Conservation (phyloP, 176 grass and related monocot species). For the Aegilops bicornis region DNA sequence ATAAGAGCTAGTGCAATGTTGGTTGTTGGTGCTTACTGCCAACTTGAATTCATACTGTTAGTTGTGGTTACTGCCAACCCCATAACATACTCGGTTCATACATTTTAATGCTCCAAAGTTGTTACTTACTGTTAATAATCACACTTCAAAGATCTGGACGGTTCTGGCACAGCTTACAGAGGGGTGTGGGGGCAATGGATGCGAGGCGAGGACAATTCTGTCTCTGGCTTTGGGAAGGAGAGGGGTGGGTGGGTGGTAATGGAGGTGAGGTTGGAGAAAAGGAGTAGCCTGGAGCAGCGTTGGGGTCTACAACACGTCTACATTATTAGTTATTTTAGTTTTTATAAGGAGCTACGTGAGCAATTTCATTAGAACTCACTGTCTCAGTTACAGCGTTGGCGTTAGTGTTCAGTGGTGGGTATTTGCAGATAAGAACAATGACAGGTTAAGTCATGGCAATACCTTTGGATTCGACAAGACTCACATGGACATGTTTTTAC, state of each 20-base stretch:
- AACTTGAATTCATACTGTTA: neutral
- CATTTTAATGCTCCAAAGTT: neutral
- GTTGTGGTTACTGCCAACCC: neutral
- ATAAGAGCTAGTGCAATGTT: neutral
- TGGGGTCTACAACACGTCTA: no score
- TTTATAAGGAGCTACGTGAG: neutral
- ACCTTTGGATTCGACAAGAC: neutral
- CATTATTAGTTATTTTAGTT: neutral
- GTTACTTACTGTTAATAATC: no score
- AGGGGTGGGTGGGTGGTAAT: no score
- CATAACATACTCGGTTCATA: neutral
- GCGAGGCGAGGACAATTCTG: no score
- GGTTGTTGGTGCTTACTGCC: neutral
- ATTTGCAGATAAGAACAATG: neutral
- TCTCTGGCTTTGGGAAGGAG: no score
- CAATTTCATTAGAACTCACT: neutral
- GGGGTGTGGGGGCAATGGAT: no score
- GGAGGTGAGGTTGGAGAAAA: no score
- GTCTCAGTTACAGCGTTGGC: neutral
- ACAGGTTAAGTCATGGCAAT: neutral
- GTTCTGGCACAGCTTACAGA: no score
- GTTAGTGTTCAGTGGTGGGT: neutral
- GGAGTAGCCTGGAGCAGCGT: no score
- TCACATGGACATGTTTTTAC: neutral
- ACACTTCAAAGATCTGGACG: no score